Percentiles rank a stretch among this genome's conserved stretches.
phyloP scores from a whole-genome alignment of 768 basidiomycete species.

The Suillus fuscotomentosus region DNA sequence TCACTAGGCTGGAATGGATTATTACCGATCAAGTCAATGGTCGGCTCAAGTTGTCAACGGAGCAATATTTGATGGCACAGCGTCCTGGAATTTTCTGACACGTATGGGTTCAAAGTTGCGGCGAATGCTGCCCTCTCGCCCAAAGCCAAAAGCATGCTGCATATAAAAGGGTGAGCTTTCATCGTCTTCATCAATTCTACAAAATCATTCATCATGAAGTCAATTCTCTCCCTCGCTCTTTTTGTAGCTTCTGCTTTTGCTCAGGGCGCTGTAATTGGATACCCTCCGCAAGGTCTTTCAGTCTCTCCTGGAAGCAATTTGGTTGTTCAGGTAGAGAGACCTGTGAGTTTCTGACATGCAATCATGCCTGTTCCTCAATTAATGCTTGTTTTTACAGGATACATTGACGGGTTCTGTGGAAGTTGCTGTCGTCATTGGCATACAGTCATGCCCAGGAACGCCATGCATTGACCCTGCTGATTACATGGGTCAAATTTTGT shows the following conservation, averaged over 20 bases:
- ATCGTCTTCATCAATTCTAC: background rate
- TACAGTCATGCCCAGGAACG: conserved; percentile 36
- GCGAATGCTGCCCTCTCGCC: background rate
- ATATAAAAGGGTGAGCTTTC: background rate
- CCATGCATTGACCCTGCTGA: conserved; percentile 26
- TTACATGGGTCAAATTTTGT: conserved; percentile 43
- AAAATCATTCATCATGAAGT: conserved; percentile 15
- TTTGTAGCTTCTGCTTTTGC: conserved; percentile 37
- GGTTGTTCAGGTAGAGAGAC: conserved; percentile 46
- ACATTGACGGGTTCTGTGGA: conserved; percentile 38
- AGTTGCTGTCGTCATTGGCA: conserved; percentile 44
- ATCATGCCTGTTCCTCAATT: background rate
- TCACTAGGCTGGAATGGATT: background rate
- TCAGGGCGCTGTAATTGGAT: conserved; percentile 40
- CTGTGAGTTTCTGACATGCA: conserved; percentile 33
- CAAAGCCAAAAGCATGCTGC: background rate
- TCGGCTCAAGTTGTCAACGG: background rate
- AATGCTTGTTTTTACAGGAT: conserved; percentile 22
- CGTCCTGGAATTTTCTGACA: background rate
- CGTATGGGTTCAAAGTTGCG: background rate
- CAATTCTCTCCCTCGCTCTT: conserved; percentile 16
- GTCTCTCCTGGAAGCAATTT: conserved; percentile 38
- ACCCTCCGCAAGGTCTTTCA: conserved; percentile 35
- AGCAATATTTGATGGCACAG: background rate
- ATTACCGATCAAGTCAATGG: background rate